Percentiles rank a stretch among this genome's conserved stretches.
Evolutionary conservation across 2,329 filamentous ascomycete species (phyloP).

Genomic region (Ustulina deusta): DNA sequence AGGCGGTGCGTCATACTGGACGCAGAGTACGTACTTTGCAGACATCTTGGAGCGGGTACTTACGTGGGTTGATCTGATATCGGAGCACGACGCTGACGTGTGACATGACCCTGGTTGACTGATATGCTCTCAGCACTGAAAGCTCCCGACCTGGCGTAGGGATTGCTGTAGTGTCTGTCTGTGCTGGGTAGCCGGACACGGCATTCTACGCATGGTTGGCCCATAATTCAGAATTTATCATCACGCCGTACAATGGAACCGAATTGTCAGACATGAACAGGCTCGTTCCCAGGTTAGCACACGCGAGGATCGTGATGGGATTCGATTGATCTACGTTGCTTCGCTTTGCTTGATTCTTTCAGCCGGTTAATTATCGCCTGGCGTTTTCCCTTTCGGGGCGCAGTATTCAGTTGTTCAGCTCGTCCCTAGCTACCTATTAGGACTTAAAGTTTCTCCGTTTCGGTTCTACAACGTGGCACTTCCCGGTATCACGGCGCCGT

Average conservation of each 20-base stretch:
- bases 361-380: not conserved
- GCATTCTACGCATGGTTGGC: not conserved
- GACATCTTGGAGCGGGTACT: constrained; percentile 24
- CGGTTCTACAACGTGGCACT: constrained; percentile 39
- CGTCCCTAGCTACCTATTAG: constrained; percentile 9
- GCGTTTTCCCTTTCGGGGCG: constrained; percentile 7
- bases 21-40: not conserved
- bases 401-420: constrained; percentile 24
- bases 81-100: constrained; percentile 35
- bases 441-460: constrained; percentile 24
- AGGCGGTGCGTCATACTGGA: not conserved
- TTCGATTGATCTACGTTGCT: constrained; percentile 7
- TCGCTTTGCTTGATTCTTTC: constrained; percentile 4
- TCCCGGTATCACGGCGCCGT: constrained; percentile 22
- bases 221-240: not conserved
- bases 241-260: constrained; percentile 8
- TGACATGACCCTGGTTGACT: constrained; percentile 23
- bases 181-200: not conserved
- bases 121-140: constrained; percentile 3
- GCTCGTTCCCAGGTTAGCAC: constrained; percentile 6
- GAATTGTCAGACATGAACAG: constrained; percentile 4
- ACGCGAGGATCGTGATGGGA: constrained; percentile 2
- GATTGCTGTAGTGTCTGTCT: constrained; percentile 7
- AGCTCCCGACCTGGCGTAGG: constrained; percentile 14
- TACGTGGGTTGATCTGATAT: constrained; percentile 39